These are phyloP conservation scores for Bryoerythrophyllum caledonicum DNA, from an alignment of 225 moss, liverwort and hornwort genomes.

Conservation along the genomic window DNA sequence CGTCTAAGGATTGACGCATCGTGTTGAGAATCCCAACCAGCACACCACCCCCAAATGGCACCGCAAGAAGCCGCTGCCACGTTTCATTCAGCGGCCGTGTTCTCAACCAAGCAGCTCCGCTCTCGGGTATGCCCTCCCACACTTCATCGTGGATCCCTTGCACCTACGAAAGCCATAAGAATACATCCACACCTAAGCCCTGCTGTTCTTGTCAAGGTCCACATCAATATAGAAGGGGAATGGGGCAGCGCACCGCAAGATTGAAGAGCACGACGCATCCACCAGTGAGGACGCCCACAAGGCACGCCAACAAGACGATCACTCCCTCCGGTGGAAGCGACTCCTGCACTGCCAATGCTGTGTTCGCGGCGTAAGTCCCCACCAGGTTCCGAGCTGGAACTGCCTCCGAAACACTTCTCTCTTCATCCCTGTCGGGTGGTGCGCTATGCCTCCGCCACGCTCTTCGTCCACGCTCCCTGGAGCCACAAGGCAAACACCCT, in stretches of 20 bases:
- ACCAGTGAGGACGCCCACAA: constrained; percentile 86
- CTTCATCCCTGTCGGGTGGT: constrained; percentile 22
- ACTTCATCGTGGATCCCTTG: constrained; percentile 74
- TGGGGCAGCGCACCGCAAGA: constrained; percentile 58
- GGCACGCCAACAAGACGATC: constrained; percentile 87
- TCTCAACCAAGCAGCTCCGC: constrained; percentile 85
- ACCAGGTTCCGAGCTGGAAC: constrained; percentile 43
- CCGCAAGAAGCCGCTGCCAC: constrained; percentile 66
- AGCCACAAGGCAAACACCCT: constrained; percentile 1
- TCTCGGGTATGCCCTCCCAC: constrained; percentile 70
- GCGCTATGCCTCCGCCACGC: constrained; percentile 22
- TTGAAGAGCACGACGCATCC: constrained; percentile 90
- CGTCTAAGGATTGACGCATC: constrained; percentile 54
- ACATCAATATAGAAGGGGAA: constrained; percentile 3
- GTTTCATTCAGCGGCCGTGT: constrained; percentile 64
- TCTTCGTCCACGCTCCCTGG: constrained; percentile 18
- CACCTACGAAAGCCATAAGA: constrained; percentile 48
- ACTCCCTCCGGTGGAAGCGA: constrained; percentile 94
- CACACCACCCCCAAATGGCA: constrained; percentile 84
- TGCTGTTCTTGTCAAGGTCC: background rate
- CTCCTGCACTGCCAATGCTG: constrained; percentile 82
- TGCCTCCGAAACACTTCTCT: constrained; percentile 11
- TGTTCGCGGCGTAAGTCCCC: constrained; percentile 67
- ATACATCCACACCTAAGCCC: background rate
- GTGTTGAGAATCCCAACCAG: constrained; percentile 82